Percentiles rank a stretch among this genome's conserved stretches.
Conservation (phyloP, 345 rosid species). For the Nasturtium officinale region DNA sequence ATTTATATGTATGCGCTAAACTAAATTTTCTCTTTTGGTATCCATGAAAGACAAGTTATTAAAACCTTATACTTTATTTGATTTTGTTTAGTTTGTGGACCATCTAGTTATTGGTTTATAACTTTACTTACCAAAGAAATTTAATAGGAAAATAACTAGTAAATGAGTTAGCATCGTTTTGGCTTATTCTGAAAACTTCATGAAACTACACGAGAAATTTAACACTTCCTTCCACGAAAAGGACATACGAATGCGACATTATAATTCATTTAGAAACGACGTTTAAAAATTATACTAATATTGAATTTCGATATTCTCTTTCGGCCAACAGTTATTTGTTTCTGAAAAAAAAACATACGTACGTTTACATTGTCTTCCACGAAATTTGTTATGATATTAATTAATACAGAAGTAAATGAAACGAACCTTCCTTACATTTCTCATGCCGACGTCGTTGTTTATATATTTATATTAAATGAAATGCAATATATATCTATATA, state of each 20-base stretch:
- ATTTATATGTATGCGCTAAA: background rate
- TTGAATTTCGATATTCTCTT: background rate
- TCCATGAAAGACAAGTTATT: conserved; percentile 7
- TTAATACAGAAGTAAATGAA: conserved; percentile 1
- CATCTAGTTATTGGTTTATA: conserved; percentile 26
- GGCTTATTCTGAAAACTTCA: conserved; percentile 23
- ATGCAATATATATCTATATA: background rate
- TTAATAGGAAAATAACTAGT: conserved; percentile 24
- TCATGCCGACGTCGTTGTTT: background rate
- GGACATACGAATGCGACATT: conserved; percentile 32
- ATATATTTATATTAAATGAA: background rate
- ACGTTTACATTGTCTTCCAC: background rate
- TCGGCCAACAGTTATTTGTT: no score
- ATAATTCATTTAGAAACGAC: conserved; percentile 14
- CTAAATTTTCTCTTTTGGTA: conserved; percentile 2
- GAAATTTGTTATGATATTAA: background rate
- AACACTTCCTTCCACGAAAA: conserved; percentile 24
- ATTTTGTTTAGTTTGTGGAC: conserved; percentile 34
- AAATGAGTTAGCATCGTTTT: conserved; percentile 38
- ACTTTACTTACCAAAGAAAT: conserved; percentile 1
- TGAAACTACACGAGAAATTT: conserved; percentile 23
- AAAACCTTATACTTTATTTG: conserved; percentile 14
- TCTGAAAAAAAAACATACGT: background rate
- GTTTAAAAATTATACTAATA: conserved; percentile 3
- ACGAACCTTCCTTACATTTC: conserved; percentile 11